Evolutionary conservation across 495 filamentous ascomycete genomes (phyloP).

Genomic region (Penicillium lagena): DNA sequence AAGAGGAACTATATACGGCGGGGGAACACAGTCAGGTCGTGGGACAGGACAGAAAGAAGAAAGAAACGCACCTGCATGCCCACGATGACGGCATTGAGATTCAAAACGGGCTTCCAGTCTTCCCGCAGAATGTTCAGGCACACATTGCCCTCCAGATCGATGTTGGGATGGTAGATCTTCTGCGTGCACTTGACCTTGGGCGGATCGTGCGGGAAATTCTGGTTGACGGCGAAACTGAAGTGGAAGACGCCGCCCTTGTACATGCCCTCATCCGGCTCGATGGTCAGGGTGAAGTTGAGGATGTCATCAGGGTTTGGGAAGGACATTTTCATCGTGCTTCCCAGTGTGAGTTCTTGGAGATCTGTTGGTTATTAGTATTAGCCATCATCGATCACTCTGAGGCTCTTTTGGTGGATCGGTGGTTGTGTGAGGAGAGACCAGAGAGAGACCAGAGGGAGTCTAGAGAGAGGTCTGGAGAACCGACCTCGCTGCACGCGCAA

Average conservation of each 20-base stretch:
- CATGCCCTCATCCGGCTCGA: constrained; percentile 97
- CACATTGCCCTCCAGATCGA: constrained; percentile 95
- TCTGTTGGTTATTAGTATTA: constrained; percentile 45
- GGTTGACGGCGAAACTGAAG: constrained; percentile 87
- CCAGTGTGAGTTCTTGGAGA: constrained; percentile 84
- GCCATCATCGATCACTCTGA: too few species aligned
- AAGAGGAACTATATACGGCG: constrained; percentile 69
- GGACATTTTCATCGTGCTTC: constrained; percentile 83
- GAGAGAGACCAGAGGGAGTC: neutral
- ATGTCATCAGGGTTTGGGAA: constrained; percentile 96
- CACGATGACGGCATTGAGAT: constrained; percentile 93
- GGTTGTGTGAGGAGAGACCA: neutral
- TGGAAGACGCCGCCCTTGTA: constrained; percentile 86
- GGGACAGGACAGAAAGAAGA: neutral
- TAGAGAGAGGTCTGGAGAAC: constrained; percentile 1
- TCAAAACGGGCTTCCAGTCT: constrained; percentile 98
- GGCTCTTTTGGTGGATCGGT: too few species aligned
- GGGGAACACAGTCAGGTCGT: too few species aligned
- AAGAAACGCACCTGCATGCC: constrained; percentile 66
- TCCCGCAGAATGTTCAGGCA: constrained; percentile 95
- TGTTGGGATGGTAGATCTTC: constrained; percentile 99
- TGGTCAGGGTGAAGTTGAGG: constrained; percentile 88
- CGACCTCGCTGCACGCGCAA: constrained; percentile 93
- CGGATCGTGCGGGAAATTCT: constrained; percentile 95
- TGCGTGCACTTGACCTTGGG: constrained; percentile 97